Evolutionary conservation across 805 yeast genomes (phyloP).

Genomic region (Grigorovia humatica): DNA sequence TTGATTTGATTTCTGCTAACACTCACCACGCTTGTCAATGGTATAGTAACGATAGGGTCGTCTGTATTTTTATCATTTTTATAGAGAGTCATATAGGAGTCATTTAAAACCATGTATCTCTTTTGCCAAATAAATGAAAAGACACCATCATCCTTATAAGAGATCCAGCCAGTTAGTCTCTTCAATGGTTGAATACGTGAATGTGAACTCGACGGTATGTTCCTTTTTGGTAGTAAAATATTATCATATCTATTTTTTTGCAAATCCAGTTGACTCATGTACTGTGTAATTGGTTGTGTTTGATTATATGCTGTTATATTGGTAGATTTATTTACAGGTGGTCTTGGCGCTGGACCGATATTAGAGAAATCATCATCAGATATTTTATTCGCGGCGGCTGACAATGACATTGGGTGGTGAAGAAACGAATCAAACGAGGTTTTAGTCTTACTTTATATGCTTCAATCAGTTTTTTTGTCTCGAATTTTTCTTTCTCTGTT

Average conservation of each 20-base stretch:
- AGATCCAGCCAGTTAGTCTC: constrained; percentile 63
- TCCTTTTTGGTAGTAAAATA: neutral
- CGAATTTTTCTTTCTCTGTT: neutral
- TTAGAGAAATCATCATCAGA: constrained; percentile 41
- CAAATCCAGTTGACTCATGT: constrained; percentile 26
- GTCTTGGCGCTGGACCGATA: constrained; percentile 48
- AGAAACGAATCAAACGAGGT: neutral
- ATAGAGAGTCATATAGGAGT: constrained; percentile 63
- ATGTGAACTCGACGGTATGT: constrained; percentile 6
- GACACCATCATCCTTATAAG: constrained; percentile 85
- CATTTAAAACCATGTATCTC: constrained; percentile 68
- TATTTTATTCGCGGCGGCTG: constrained; percentile 36
- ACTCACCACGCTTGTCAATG: constrained; percentile 48
- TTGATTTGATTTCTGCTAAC: constrained; percentile 61
- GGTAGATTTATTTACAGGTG: constrained; percentile 28
- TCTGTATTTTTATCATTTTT: constrained; percentile 45
- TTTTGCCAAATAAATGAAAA: constrained; percentile 89
- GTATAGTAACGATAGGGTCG: constrained; percentile 42
- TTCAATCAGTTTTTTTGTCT: too few relatives aligned
- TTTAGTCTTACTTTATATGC: neutral
- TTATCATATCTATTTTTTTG: constrained; percentile 5
- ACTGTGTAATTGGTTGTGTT: constrained; percentile 28
- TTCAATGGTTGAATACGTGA: constrained; percentile 12
- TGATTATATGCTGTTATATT: constrained; percentile 25
- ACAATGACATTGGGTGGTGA: constrained; percentile 29